phyloP scores from a whole-genome alignment of 208 protist species.

The Polymyxa betae region DNA sequence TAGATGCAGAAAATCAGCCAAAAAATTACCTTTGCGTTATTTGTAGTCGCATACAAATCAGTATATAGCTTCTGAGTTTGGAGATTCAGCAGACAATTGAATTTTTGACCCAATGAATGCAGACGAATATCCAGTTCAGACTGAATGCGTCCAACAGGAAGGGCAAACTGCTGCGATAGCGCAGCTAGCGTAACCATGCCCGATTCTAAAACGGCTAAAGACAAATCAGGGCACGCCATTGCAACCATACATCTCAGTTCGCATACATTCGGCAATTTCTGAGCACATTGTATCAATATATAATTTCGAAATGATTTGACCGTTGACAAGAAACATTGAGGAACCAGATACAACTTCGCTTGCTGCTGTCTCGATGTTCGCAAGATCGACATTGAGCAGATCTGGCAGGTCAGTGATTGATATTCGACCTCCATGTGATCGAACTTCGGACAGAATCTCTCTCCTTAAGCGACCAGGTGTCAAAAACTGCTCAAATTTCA shows the following conservation, averaged over 20 bases:
- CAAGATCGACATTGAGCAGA: slow-evolving; percentile 30
- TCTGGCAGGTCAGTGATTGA: slow-evolving; percentile 27
- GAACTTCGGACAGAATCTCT: background rate
- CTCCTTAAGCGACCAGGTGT: slow-evolving; percentile 14
- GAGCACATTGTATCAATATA: slow-evolving; percentile 25
- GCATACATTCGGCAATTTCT: slow-evolving; percentile 16
- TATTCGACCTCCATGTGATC: slow-evolving; percentile 21
- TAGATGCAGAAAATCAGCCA: background rate
- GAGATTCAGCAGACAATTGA: background rate
- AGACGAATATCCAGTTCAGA: background rate
- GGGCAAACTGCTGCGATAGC: slow-evolving; percentile 19
- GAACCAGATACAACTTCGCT: background rate
- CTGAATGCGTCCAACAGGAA: background rate
- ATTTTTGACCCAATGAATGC: background rate
- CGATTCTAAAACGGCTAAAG: background rate
- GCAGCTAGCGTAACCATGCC: background rate
- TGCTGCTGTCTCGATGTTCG: background rate
- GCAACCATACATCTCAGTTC: background rate
- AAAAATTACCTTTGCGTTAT: slow-evolving; percentile 8
- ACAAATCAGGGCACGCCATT: background rate
- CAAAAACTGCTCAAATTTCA: background rate
- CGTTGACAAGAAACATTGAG: background rate
- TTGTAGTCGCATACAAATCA: background rate
- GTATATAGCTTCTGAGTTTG: slow-evolving; percentile 18
- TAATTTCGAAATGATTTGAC: background rate